Evolutionary conservation across 2,329 filamentous ascomycete species (phyloP), one percentile per base, ranked within the genome.

Genomic region (Thielaviopsis musarum): DNA sequence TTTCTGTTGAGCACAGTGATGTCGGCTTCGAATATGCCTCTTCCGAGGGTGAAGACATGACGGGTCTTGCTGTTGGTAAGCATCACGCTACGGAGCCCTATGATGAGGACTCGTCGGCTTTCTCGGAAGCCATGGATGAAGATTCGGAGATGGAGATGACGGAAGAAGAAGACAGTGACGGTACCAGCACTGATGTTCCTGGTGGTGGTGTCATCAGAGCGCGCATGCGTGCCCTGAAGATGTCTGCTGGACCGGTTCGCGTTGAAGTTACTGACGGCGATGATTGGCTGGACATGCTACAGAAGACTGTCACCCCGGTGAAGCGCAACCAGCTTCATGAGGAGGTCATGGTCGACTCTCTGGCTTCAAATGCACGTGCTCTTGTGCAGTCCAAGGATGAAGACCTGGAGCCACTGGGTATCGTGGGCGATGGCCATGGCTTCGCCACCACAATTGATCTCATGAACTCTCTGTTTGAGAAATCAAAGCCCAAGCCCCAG

Each of bases 281-380:
- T 62, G 87, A 95, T 69, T 98, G 93, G 93, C 86, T 90, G 65
- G 87, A 93, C 65, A 91, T 96, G 74, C 77, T 98, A 64, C 88
- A 90, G 69, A 90, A 90, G 65, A 97, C 93, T 5, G 89, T 97
- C 65, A 95, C 89, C 67, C 91, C 93, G 5, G 84, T 88, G 68
- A 97, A 97, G 74, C 85, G 93, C 67, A 87, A 96, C 73, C 87
- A 91, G 61, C 85, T 84, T 28, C 75, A 93, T 49, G 78, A 80
- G 61, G 78, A 80, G 61, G 76, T 77, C 28, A 45, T 30, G 56
- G 64, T 66, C 5, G 62, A 64, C 6, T 24, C 22, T n/a, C 15
- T 61, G 34, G 5, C 38, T n/a, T n/a, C 28, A 10, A 45, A 17
- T 1, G 52, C 59, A 17, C 65, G 66, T 1, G 64, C 65, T 15